Evolutionary conservation across 345 rosid species (phyloP).

Genomic region (Salix suchowensis): DNA sequence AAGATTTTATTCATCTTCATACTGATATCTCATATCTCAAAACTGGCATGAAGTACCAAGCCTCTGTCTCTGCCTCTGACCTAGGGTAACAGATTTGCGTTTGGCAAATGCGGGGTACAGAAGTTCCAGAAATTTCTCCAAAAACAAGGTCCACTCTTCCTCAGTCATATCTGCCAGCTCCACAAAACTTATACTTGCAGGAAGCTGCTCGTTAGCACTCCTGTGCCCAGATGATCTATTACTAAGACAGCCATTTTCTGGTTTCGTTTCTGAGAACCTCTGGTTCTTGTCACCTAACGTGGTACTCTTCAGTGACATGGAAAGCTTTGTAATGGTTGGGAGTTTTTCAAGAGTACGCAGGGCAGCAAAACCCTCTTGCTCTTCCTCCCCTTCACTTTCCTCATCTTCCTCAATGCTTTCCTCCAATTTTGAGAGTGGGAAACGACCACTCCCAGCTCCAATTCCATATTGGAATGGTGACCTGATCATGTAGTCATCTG

Average conservation of each 20-base stretch:
- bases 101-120: slow-evolving; percentile 63
- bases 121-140: slow-evolving; percentile 71
- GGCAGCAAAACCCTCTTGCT: slow-evolving; percentile 27
- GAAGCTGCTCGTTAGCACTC: slow-evolving; percentile 90
- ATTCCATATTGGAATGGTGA: slow-evolving; percentile 44
- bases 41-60: slow-evolving; percentile 99
- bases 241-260: slow-evolving; percentile 45
- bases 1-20: slow-evolving; percentile 9
- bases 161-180: slow-evolving; percentile 77
- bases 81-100: slow-evolving; percentile 58
- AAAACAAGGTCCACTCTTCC: slow-evolving; percentile 73
- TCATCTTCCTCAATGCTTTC: slow-evolving; percentile 74
- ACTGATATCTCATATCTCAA: slow-evolving; percentile 37
- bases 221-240: slow-evolving; percentile 70
- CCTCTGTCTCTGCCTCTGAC: slow-evolving; percentile 88
- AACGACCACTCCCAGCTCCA: slow-evolving; percentile 45
- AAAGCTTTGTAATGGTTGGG: slow-evolving; percentile 59
- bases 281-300: slow-evolving; percentile 47
- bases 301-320: slow-evolving; percentile 63
- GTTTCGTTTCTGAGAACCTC: slow-evolving; percentile 40
- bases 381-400: slow-evolving; percentile 55
- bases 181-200: slow-evolving; percentile 70
- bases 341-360: slow-evolving; percentile 29
- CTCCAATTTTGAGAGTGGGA: slow-evolving; percentile 63
- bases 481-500: slow-evolving; percentile 42